Evolutionary conservation across 345 rosid species (phyloP).

Genomic region (Dipteronia dyeriana): DNA sequence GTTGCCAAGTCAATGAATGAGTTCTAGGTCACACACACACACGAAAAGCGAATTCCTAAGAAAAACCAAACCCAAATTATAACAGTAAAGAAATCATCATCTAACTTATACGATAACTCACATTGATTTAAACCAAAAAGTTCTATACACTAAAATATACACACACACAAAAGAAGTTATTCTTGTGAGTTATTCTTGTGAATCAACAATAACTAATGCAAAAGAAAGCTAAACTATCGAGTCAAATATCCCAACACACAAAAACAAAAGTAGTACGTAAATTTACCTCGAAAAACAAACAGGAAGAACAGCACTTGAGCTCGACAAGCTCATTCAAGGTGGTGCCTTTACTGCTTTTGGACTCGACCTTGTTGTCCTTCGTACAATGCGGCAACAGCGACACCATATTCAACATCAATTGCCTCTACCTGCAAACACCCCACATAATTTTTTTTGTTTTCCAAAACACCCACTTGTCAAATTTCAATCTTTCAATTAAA

Average conservation of each 20-base stretch:
- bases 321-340: too few species aligned
- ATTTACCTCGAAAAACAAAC: too few species aligned
- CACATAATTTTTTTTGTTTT: not conserved
- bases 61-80: too few species aligned
- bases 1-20: too few species aligned
- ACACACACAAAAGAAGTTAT: too few species aligned
- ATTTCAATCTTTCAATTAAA: not conserved
- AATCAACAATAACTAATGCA: not conserved
- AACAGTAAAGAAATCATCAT: too few species aligned
- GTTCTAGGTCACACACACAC: too few species aligned
- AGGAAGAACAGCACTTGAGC: too few species aligned
- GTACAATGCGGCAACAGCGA: conserved; percentile 92
- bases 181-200: conserved; percentile 31
- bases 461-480: not conserved
- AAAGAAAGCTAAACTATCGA: not conserved
- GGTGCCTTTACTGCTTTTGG: conserved; percentile 74
- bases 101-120: too few species aligned
- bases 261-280: not conserved
- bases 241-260: not conserved
- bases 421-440: conserved; percentile 66
- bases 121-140: too few species aligned
- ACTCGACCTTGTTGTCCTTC: conserved; percentile 91
- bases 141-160: too few species aligned
- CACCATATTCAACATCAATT: conserved; percentile 91
- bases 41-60: too few species aligned